Base-by-base conservation (phyloP, 805 yeast species). In the Kodamaea laetipori region DNA sequence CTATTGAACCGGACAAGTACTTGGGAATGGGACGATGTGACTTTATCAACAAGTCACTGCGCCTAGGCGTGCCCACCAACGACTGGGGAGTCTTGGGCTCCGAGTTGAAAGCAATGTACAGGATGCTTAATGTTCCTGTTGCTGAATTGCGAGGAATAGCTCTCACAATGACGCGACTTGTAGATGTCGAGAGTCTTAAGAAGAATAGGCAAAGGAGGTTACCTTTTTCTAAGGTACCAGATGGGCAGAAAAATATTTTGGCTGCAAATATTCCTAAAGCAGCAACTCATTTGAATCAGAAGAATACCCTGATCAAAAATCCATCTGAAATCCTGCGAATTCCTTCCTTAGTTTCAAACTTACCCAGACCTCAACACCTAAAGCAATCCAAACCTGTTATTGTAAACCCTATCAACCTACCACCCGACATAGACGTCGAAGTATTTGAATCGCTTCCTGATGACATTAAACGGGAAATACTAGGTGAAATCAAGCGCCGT, bases 21-120 rank as follows among this genome's bases (percentile, higher is more conserved):
- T 50, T 94, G 55, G 99, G 99, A 0, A 80, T 85, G 80, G 98
- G 99, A 0, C 59, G 59, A 10, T 88, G 96, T 61, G 88, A 82
- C 39, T 67, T 82, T 25, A 64, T 74, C 9, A 78, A 82, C 33
- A 81, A 80, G 51, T 69, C 83, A 8, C 66, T 84, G 2, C 69
- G 69, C 25, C 56, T 92, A 10, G 89, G 90, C 0, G 58, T 77
- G 1, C 73, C 84, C 2, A 80, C 90, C 1, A 70, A 77, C 53
- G 83, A 79, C 42, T 51, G 71, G 53, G 87, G 88, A 0, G 55
- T 78, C n/a, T 59, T 88, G 6, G 76, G 81, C 0, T 71, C 81
- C 9, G 87, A 84, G 55, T 56, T 82, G 28, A 75, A 80, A 51
- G 67, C 77, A 9, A 60, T 86, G 12, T 77, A 77, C 51, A 64